phyloP scores from a whole-genome alignment of 257 asterid genomes.

The Leonotis leonurus region DNA sequence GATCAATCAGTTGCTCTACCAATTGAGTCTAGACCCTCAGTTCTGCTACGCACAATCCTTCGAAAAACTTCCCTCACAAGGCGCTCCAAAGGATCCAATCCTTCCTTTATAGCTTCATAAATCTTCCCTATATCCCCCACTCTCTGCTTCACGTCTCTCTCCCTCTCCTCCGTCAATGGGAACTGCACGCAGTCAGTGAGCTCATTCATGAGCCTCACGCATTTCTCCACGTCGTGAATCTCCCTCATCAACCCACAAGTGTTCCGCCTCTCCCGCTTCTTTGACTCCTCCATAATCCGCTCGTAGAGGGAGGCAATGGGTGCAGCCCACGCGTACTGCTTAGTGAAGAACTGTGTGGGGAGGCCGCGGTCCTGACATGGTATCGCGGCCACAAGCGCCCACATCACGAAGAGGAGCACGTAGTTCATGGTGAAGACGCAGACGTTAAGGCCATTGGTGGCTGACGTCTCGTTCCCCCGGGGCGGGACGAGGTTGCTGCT shows the following conservation, averaged over 20 bases:
- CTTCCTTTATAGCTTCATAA: conserved; percentile 44
- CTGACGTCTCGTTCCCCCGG: conserved; percentile 39
- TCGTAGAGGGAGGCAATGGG: conserved; percentile 69
- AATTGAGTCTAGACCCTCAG: conserved; percentile 52
- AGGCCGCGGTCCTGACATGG: conserved; percentile 98
- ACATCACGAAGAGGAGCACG: conserved; percentile 68
- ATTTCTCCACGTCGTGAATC: conserved; percentile 68
- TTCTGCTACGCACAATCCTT: conserved; percentile 68
- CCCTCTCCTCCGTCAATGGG: conserved; percentile 62
- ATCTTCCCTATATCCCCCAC: conserved; percentile 51
- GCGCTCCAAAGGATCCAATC: conserved; percentile 73
- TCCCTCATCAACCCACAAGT: conserved; percentile 78
- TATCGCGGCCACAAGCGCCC: conserved; percentile 95
- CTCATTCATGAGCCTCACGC: conserved; percentile 49
- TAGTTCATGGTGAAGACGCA: conserved; percentile 81
- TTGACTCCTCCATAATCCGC: conserved; percentile 71
- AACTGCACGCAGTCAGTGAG: conserved; percentile 46
- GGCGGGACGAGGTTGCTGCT: conserved; percentile 66
- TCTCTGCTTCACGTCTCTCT: conserved; percentile 54
- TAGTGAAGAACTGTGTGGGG: conserved; percentile 51
- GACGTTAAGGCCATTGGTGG: conserved; percentile 57
- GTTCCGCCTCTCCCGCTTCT: conserved; percentile 65
- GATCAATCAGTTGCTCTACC: conserved; percentile 30
- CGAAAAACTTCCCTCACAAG: conserved; percentile 76
- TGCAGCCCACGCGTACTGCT: conserved; percentile 59